Evolutionary conservation across 495 filamentous ascomycete species (phyloP).

Genomic region (Penicillium odoratum): DNA sequence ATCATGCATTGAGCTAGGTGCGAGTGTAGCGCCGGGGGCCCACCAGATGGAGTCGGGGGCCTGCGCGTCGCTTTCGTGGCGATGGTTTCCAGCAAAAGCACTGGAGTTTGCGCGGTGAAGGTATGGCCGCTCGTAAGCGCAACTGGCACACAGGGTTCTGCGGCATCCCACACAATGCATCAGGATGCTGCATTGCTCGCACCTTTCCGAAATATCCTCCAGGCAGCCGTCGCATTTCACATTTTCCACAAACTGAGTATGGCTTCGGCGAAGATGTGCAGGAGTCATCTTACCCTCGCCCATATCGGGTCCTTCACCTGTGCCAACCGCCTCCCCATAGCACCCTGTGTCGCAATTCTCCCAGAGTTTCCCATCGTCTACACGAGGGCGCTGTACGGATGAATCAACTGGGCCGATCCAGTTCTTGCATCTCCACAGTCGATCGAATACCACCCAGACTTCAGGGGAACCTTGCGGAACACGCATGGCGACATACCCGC

Average conservation of each 20-base stretch:
- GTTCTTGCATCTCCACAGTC: conserved; percentile 61
- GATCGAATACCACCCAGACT: conserved; percentile 65
- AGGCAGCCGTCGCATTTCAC: conserved; percentile 56
- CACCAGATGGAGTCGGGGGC: conserved; percentile 50
- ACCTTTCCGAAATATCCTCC: conserved; percentile 54
- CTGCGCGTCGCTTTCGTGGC: conserved; percentile 3
- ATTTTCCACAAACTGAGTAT: conserved; percentile 52
- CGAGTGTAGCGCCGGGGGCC: conserved; percentile 53
- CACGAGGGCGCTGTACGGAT: conserved; percentile 13
- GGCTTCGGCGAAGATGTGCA: conserved; percentile 55
- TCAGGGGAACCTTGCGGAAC: conserved; percentile 53
- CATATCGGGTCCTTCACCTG: conserved; percentile 35
- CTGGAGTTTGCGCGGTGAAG: conserved; percentile 31
- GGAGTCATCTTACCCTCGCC: conserved; percentile 58
- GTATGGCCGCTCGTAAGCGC: conserved; percentile 58
- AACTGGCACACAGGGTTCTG: conserved; percentile 61
- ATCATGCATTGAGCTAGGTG: conserved; percentile 61
- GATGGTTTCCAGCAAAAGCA: conserved; percentile 11
- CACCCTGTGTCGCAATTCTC: conserved; percentile 56
- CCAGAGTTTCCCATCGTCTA: conserved; percentile 54
- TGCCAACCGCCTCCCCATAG: conserved; percentile 57
- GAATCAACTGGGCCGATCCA: conserved; percentile 50
- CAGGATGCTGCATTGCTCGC: conserved; percentile 61
- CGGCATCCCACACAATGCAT: conserved; percentile 66
- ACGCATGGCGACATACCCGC: conserved; percentile 57